Evolutionary conservation across 2,329 filamentous ascomycete genomes (phyloP).

Genomic region (Fusarium lateritium): DNA sequence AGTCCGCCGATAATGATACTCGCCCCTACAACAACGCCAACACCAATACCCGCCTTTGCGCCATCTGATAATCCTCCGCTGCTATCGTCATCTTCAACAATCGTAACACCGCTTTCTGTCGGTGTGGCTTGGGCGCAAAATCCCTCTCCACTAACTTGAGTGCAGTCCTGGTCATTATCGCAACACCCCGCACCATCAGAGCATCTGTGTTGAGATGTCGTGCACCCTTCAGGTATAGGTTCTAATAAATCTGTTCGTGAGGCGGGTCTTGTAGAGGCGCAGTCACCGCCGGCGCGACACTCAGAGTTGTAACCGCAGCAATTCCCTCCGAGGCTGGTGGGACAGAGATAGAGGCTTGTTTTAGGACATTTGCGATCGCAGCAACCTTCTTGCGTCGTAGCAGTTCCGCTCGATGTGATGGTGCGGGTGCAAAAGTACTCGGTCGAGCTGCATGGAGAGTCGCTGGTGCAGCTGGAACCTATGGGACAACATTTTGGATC

Average conservation of each 20-base stretch:
- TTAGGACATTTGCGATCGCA: slow-evolving; percentile 58
- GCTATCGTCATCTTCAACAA: slow-evolving; percentile 48
- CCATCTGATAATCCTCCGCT: slow-evolving; percentile 59
- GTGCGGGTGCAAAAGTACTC: slow-evolving; percentile 55
- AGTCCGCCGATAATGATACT: slow-evolving; percentile 59
- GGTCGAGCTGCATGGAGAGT: slow-evolving; percentile 55
- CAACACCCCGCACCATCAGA: slow-evolving; percentile 66
- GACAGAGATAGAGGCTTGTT: slow-evolving; percentile 62
- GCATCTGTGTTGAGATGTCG: slow-evolving; percentile 62
- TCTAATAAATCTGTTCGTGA: slow-evolving; percentile 51
- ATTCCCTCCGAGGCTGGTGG: slow-evolving; percentile 59
- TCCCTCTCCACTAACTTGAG: slow-evolving; percentile 53
- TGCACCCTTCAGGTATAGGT: slow-evolving; percentile 60
- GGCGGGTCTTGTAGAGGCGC: slow-evolving; percentile 52
- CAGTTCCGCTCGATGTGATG: slow-evolving; percentile 48
- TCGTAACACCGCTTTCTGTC: slow-evolving; percentile 52
- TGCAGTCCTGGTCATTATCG: slow-evolving; percentile 60
- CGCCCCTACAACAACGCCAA: slow-evolving; percentile 64
- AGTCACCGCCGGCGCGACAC: slow-evolving; percentile 58
- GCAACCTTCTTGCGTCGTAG: slow-evolving; percentile 53
- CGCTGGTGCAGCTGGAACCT: slow-evolving; percentile 58
- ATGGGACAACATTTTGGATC: slow-evolving; percentile 59
- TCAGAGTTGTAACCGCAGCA: slow-evolving; percentile 65
- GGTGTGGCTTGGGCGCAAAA: slow-evolving; percentile 58
- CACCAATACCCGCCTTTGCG: slow-evolving; percentile 70